Conservation (phyloP, 768 basidiomycete species). For the Brasilioporus rufonigricans region DNA sequence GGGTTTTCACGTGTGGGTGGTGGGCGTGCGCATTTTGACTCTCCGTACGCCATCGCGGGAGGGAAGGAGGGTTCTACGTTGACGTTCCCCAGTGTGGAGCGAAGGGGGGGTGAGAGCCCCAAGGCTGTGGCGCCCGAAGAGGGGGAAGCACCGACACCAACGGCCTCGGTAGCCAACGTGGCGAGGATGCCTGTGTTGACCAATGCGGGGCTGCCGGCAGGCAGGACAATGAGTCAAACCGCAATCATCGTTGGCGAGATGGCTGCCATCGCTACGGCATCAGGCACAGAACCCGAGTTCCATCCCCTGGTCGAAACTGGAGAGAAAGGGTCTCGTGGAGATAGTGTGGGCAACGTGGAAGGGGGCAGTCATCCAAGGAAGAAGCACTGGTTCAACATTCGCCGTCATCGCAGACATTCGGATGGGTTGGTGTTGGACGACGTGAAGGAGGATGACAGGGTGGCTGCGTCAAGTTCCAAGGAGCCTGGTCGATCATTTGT, state of each 20-base stretch:
- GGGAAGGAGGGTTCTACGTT: slow-evolving; percentile 51
- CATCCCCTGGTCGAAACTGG: slow-evolving; percentile 20
- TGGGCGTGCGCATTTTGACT: slow-evolving; percentile 80
- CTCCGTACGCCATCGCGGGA: slow-evolving; percentile 75
- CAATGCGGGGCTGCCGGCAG: slow-evolving; percentile 44
- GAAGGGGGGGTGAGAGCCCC: slow-evolving; percentile 27
- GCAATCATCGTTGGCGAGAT: slow-evolving; percentile 74
- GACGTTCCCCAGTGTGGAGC: slow-evolving; percentile 65
- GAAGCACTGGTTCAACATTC: slow-evolving; percentile 68
- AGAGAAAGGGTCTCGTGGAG: slow-evolving; percentile 17
- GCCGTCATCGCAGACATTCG: slow-evolving; percentile 58
- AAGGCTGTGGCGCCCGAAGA: slow-evolving; percentile 27
- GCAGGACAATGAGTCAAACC: slow-evolving; percentile 79
- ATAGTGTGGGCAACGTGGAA: slow-evolving; percentile 36
- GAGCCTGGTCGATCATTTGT: slow-evolving; percentile 60
- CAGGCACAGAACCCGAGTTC: slow-evolving; percentile 18
- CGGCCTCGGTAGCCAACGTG: slow-evolving; percentile 47
- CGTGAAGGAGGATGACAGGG: slow-evolving; percentile 21
- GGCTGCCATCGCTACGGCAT: slow-evolving; percentile 23
- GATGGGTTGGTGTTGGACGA: slow-evolving; percentile 44
- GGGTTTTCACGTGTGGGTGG: slow-evolving; percentile 89
- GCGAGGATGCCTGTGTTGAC: slow-evolving; percentile 40
- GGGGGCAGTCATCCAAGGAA: slow-evolving; percentile 52
- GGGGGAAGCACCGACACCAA: slow-evolving; percentile 49
- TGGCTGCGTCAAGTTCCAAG: slow-evolving; percentile 29